phyloP scores from a whole-genome alignment of 148 eudicot species.

The Amaranthus cruentus region DNA sequence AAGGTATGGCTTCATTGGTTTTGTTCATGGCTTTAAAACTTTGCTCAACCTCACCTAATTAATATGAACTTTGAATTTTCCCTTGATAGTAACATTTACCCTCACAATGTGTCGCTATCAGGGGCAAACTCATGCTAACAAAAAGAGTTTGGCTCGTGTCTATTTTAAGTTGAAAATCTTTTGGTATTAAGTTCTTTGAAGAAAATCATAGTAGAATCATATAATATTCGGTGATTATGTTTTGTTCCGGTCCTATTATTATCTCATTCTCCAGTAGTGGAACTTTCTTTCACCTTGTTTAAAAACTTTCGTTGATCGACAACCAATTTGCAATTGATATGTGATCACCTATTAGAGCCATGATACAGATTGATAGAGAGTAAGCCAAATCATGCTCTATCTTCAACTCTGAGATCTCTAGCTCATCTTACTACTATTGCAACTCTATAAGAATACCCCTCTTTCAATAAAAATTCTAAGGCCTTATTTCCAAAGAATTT shows the following conservation, averaged over 20 bases:
- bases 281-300: background rate
- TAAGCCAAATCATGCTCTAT: background rate
- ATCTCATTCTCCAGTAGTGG: too few relatives aligned
- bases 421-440: background rate
- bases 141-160: too few relatives aligned
- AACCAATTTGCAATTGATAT: background rate
- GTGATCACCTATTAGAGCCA: background rate
- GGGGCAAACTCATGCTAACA: too few relatives aligned
- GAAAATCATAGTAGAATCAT: too few relatives aligned
- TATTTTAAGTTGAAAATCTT: too few relatives aligned
- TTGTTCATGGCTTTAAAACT: background rate
- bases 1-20: slow-evolving; percentile 41
- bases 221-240: too few relatives aligned
- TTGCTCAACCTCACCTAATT: background rate
- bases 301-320: background rate
- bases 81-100: too few relatives aligned
- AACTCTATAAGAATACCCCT: background rate
- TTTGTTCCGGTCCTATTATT: too few relatives aligned
- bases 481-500: too few relatives aligned
- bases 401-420: background rate
- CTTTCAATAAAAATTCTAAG: background rate
- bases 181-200: too few relatives aligned
- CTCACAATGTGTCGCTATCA: too few relatives aligned
- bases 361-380: background rate
- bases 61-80: too few relatives aligned